Percentiles rank a stretch among this genome's conserved stretches.
Evolutionary conservation across 1,284 basidiomycete species (phyloP).

Genomic region (Athelia sp.): DNA sequence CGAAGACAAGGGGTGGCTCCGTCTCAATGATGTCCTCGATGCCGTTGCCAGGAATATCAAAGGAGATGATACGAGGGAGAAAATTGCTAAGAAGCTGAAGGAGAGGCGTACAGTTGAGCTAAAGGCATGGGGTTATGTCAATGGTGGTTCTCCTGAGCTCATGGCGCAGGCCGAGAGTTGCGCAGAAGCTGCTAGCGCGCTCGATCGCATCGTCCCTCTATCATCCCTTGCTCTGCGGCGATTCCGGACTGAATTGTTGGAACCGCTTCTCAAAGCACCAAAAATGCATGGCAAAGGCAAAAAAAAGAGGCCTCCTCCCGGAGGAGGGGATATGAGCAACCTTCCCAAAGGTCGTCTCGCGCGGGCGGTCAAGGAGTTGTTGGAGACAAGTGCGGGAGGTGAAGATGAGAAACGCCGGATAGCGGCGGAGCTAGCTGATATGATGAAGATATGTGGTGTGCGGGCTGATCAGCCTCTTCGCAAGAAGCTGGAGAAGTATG

Average conservation of each 20-base stretch:
- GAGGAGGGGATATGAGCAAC: conserved; percentile 26
- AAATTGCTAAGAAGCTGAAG: conserved; percentile 48
- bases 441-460: conserved; percentile 50
- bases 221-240: conserved; percentile 58
- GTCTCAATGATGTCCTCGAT: conserved; percentile 59
- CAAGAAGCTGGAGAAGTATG: conserved; percentile 58
- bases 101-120: conserved; percentile 58
- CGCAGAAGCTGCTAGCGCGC: conserved; percentile 66
- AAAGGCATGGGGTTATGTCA: conserved; percentile 63
- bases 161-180: conserved; percentile 55
- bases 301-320: conserved; percentile 27
- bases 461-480: conserved; percentile 58
- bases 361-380: conserved; percentile 56
- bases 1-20: conserved; percentile 73
- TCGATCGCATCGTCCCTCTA: conserved; percentile 61
- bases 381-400: conserved; percentile 46
- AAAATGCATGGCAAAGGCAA: conserved; percentile 49
- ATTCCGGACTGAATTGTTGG: conserved; percentile 66
- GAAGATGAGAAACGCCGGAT: conserved; percentile 41
- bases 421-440: conserved; percentile 44
- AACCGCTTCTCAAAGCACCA: conserved; percentile 61
- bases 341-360: conserved; percentile 62
- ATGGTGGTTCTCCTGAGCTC: conserved; percentile 42
- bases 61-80: conserved; percentile 49
- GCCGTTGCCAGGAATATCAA: conserved; percentile 52